These are phyloP conservation scores for Penicillium verhagenii DNA, from an alignment of 495 filamentous ascomycete genomes.

Conservation along the genomic window DNA sequence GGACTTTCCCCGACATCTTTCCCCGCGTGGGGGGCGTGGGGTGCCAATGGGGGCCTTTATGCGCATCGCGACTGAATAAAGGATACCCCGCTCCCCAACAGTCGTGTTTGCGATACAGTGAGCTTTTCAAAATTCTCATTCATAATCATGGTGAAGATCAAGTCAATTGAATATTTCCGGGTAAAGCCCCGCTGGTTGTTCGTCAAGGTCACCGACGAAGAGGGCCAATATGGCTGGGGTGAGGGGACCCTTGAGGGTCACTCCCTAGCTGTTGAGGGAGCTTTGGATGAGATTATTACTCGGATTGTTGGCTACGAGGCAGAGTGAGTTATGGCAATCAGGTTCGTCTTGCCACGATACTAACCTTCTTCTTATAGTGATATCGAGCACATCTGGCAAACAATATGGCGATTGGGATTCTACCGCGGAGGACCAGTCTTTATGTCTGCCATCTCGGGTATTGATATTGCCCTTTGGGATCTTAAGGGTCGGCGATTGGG, in stretches of 20 bases:
- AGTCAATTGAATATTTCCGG: constrained; percentile 73
- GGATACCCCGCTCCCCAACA: constrained; percentile 4
- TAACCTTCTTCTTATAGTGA: constrained; percentile 50
- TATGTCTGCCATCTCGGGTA: constrained; percentile 75
- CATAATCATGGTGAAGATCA: constrained; percentile 63
- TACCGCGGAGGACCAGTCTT: constrained; percentile 84
- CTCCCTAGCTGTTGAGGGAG: constrained; percentile 76
- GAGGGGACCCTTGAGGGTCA: constrained; percentile 80
- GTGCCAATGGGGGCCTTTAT: constrained; percentile 1
- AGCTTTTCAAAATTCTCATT: neutral
- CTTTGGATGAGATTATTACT: constrained; percentile 64
- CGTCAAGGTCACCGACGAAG: constrained; percentile 71
- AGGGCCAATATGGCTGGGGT: constrained; percentile 70
- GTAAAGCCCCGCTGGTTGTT: constrained; percentile 82
- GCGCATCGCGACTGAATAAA: constrained; percentile 4
- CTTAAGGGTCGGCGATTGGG: constrained; percentile 60
- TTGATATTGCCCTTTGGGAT: constrained; percentile 85
- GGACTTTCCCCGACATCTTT: constrained; percentile 17
- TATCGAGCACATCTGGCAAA: constrained; percentile 83
- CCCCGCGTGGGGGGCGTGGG: constrained; percentile 19
- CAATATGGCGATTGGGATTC: constrained; percentile 67
- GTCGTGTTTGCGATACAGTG: neutral
- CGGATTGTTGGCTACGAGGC: constrained; percentile 72
- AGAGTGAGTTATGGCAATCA: constrained; percentile 50
- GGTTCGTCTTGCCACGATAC: neutral